Percentiles rank a stretch among this genome's conserved stretches.
Evolutionary conservation across 805 yeast species (phyloP).

Genomic region (Saccharomyces jurei): DNA sequence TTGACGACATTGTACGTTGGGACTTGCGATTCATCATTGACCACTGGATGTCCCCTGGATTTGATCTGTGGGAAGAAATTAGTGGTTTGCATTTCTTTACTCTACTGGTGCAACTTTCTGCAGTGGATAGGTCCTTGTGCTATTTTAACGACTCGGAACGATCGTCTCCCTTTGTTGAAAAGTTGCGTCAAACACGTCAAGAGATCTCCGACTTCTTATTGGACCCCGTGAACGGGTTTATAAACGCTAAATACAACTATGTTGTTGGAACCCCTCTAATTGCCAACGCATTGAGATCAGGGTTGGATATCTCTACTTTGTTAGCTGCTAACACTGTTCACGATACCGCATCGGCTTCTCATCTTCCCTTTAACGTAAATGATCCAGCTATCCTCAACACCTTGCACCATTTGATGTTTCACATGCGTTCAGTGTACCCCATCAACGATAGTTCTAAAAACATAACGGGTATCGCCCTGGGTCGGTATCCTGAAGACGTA

Average conservation of each 20-base stretch:
- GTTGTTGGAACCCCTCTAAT: constrained; percentile 61
- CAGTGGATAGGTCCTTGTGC: constrained; percentile 31
- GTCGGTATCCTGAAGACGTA: constrained; percentile 88
- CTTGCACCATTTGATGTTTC: constrained; percentile 49
- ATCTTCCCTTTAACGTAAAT: constrained; percentile 54
- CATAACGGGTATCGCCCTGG: constrained; percentile 54
- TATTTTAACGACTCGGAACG: not conserved
- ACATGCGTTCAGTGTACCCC: constrained; percentile 71
- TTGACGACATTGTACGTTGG: constrained; percentile 47
- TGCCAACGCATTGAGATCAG: constrained; percentile 43
- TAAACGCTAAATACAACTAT: constrained; percentile 39
- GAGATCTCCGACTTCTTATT: constrained; percentile 19
- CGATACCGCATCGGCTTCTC: not conserved
- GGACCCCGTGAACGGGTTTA: constrained; percentile 23
- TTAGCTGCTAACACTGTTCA: constrained; percentile 17
- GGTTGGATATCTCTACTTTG: constrained; percentile 72
- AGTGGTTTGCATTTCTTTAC: constrained; percentile 74
- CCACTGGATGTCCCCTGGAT: constrained; percentile 60
- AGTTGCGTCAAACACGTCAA: constrained; percentile 16
- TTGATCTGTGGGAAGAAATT: constrained; percentile 92
- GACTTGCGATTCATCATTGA: constrained; percentile 58
- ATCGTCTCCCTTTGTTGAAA: not conserved
- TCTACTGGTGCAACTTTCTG: constrained; percentile 61
- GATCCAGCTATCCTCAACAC: constrained; percentile 56
- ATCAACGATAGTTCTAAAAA: constrained; percentile 49